These are phyloP conservation scores for Macrophomina tecta DNA, from an alignment of 2,329 filamentous ascomycete genomes.

Conservation along the genomic window DNA sequence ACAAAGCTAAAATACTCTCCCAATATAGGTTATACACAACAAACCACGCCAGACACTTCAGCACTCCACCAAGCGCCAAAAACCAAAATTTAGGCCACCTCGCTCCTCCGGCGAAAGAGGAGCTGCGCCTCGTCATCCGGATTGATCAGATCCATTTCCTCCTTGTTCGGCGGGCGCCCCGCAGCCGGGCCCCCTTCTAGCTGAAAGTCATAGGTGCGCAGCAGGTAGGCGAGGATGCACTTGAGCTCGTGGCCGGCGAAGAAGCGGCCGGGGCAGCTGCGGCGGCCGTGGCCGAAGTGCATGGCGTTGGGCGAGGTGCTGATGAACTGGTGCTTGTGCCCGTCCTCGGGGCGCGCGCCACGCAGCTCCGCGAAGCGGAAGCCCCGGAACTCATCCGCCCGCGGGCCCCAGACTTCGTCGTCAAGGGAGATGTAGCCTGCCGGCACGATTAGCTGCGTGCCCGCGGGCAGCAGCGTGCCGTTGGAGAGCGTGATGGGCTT, in stretches of 20 bases:
- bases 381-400: constrained; percentile 28
- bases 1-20: too few relatives aligned
- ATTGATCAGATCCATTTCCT: constrained; percentile 4
- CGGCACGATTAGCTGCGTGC: constrained; percentile 20
- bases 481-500: constrained; percentile 31
- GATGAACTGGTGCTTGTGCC: constrained; percentile 33
- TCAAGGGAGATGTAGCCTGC: constrained; percentile 1
- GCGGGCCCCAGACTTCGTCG: constrained; percentile 15
- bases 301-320: constrained; percentile 35
- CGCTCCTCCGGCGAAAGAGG: background rate
- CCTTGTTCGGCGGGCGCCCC: background rate
- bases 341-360: constrained; percentile 1
- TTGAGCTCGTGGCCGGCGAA: constrained; percentile 43
- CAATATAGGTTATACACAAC: too few relatives aligned
- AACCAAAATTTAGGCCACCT: too few relatives aligned
- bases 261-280: constrained; percentile 42
- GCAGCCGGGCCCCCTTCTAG: background rate
- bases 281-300: constrained; percentile 39
- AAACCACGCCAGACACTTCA: too few relatives aligned
- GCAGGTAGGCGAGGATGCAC: constrained; percentile 37
- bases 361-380: constrained; percentile 29
- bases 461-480: constrained; percentile 30
- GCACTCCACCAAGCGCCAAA: too few relatives aligned
- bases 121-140: constrained; percentile 1
- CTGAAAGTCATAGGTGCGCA: constrained; percentile 36